Base-by-base conservation (phyloP, 352 stramenopile genomes). In the Globisporangium takayamanum region DNA sequence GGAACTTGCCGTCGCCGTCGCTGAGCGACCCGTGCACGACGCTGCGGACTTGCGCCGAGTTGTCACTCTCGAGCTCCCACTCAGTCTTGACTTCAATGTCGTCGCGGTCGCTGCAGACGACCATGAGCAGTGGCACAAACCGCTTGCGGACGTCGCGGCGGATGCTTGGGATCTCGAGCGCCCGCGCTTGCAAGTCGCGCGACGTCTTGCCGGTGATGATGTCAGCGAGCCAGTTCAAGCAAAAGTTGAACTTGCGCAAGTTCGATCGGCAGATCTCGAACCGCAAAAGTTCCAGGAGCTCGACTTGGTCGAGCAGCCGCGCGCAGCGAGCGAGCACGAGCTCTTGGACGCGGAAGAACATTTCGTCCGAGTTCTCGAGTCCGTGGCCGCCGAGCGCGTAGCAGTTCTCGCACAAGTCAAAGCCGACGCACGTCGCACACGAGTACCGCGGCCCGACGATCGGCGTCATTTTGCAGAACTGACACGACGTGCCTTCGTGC, bases 241-340 rank as follows among this genome's bases (percentile, higher is more conserved):
- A 88, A 53, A 93, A 93, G 44, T 68, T 88, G 53, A 91, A 93
- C 63, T 93, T 93, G 64, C 84, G 84, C 58, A 93, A 55, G 44
- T 90, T 93, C n/a, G 77, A 88, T 50, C 80, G 78, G 45, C 84
- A 94, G 53, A 94, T 94, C 64, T 94, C 84, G 57, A 91, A 94
- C 22, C 84, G 84, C 62, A 94, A 71, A 22, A 94, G 72, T 67
- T 91, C 84, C 16, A 94, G 62, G 45, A 91, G 68, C 46, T 91
- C 80, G 11, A 87, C 68, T 50, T 92, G 78, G 18, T 85, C 70
- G 1, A 61, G 66, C 8, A 94, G 64, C 8, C 80, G 79, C 25
- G 77, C 59, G 50, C 83, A 92, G 28, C 81, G 81, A 11, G 66
- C 73, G 3, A 92, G 63, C 53, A 87, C 79, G 14, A 94, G 70